phyloP scores from a whole-genome alignment of 2,329 filamentous ascomycete species.

The Ophiobolus disseminans region DNA sequence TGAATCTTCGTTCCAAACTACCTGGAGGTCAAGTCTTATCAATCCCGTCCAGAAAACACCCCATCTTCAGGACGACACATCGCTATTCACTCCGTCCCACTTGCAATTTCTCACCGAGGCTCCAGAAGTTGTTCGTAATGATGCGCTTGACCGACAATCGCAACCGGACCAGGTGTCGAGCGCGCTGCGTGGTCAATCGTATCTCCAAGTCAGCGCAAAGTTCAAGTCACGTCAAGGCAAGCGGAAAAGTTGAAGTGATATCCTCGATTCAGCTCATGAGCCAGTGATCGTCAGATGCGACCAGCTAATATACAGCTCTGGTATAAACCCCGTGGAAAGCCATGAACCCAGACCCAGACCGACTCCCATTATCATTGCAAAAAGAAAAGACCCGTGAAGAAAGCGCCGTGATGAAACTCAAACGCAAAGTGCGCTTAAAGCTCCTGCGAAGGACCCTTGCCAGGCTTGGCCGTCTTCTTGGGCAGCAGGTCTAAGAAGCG shows the following conservation, averaged over 20 bases:
- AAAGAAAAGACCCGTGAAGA: constrained; percentile 61
- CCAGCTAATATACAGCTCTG: constrained; percentile 69
- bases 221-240: background rate
- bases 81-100: too few species aligned
- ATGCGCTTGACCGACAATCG: too few species aligned
- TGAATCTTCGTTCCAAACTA: too few species aligned
- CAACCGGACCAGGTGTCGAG: too few species aligned
- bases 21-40: too few species aligned
- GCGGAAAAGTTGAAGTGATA: constrained; percentile 35
- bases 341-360: constrained; percentile 66
- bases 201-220: background rate
- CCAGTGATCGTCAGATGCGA: constrained; percentile 56
- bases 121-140: too few species aligned
- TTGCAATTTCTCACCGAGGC: too few species aligned
- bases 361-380: constrained; percentile 80
- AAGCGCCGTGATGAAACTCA: constrained; percentile 53
- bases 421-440: constrained; percentile 68
- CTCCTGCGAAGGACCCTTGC: constrained; percentile 93
- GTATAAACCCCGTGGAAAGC: constrained; percentile 59
- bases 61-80: too few species aligned
- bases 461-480: constrained; percentile 97
- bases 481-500: constrained; percentile 81
- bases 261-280: constrained; percentile 52
- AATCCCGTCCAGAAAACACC: too few species aligned
- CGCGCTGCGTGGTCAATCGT: too few species aligned